phyloP scores from a whole-genome alignment of 139 green algal species.

The Pseudopediastrum boryanum region DNA sequence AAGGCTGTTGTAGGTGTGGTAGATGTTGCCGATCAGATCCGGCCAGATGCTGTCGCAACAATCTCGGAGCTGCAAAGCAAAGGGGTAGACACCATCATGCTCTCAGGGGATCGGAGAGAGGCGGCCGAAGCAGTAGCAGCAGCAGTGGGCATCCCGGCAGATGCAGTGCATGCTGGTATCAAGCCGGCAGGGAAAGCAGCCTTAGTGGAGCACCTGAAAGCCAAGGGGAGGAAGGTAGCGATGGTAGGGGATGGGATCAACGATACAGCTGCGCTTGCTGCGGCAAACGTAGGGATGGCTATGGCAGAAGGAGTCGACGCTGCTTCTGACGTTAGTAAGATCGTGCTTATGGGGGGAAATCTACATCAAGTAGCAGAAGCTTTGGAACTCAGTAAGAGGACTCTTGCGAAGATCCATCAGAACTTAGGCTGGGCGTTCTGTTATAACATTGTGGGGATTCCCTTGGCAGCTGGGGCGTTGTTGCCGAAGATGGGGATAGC shows the following conservation, averaged over 20 bases:
- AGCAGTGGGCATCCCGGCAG: conserved; percentile 62
- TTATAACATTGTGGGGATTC: conserved; percentile 87
- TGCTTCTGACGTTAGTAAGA: conserved; percentile 67
- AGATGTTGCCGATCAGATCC: conserved; percentile 63
- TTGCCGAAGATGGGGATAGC: conserved; percentile 56
- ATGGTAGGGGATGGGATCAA: conserved; percentile 95
- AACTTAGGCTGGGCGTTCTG: conserved; percentile 91
- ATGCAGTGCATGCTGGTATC: conserved; percentile 62
- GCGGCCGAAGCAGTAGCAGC: conserved; percentile 65
- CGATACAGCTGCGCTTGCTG: conserved; percentile 85
- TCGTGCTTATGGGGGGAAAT: conserved; percentile 84
- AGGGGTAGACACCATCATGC: conserved; percentile 70
- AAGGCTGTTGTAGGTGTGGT: conserved; percentile 61
- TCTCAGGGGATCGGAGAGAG: conserved; percentile 72
- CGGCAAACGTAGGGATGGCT: conserved; percentile 87
- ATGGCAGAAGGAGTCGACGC: conserved; percentile 79
- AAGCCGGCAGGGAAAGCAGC: conserved; percentile 73
- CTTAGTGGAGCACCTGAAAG: conserved; percentile 65
- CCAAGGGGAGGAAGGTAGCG: conserved; percentile 62
- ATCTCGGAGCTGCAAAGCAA: conserved; percentile 45
- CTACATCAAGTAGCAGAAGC: conserved; percentile 81
- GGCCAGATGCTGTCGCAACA: conserved; percentile 59
- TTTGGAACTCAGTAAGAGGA: conserved; percentile 72
- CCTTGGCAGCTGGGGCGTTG: conserved; percentile 60
- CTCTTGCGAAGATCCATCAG: conserved; percentile 86